These are phyloP conservation scores for Acer yangbiense DNA, from an alignment of 345 rosid genomes.

Conservation along the genomic window DNA sequence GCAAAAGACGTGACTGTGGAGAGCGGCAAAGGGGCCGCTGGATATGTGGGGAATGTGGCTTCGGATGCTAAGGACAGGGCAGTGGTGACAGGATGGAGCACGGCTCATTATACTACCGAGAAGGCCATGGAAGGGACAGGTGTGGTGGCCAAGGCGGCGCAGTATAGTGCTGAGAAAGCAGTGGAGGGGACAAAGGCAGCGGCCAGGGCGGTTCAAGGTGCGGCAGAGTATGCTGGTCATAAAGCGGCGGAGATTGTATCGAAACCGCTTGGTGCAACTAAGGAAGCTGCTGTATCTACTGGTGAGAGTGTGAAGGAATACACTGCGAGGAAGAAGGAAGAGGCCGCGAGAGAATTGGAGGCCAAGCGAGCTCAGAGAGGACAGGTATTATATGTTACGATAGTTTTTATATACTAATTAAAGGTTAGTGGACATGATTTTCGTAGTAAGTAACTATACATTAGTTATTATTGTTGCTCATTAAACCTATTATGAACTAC, in stretches of 20 bases:
- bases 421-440: too few relatives aligned
- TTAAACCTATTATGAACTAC: too few relatives aligned
- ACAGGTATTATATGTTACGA: conserved; percentile 28
- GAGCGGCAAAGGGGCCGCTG: conserved; percentile 53
- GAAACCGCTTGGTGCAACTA: conserved; percentile 64
- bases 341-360: conserved; percentile 47
- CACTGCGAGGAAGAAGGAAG: conserved; percentile 74
- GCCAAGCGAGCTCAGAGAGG: conserved; percentile 27
- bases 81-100: conserved; percentile 64
- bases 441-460: too few relatives aligned
- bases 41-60: conserved; percentile 46
- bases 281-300: conserved; percentile 47
- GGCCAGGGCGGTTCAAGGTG: conserved; percentile 48
- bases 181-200: conserved; percentile 68
- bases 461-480: too few relatives aligned
- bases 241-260: conserved; percentile 62
- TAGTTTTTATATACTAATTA: too few relatives aligned
- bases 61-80: conserved; percentile 57
- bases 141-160: conserved; percentile 54
- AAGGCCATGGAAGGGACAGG: conserved; percentile 61
- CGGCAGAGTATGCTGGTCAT: conserved; percentile 50
- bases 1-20: conserved; percentile 54
- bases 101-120: conserved; percentile 65
- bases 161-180: conserved; percentile 52
- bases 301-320: conserved; percentile 64